Evolutionary conservation across 208 protist species (phyloP), one percentile per base, ranked within the genome.

Genomic region (Leishmania amazonensis): DNA sequence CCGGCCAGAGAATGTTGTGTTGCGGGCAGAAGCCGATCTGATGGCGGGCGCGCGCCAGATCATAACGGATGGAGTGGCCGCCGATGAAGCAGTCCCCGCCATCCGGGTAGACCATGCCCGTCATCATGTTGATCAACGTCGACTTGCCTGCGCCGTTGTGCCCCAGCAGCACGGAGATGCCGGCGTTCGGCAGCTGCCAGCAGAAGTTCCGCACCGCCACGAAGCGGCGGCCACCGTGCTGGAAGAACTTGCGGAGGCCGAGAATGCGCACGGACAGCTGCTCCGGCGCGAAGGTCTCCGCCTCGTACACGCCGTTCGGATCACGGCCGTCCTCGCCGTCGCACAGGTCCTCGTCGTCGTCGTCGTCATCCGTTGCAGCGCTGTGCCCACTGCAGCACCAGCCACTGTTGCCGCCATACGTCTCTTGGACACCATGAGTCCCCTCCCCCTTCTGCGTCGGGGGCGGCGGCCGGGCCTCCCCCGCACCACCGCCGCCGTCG

Each of bases 1-100:
- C 85, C 19, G 90, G 91, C 94, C 96, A 99, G 0, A 99, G 87
- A 83, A 99, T 95, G 91, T 99, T 98, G 86, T 98, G 96, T 91
- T 99, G 98, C n/a, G 98, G 97, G 88, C 98, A 99, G 38, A 97
- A 92, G 77, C 98, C 98, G 73, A 99, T 97, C 58, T 91, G 78
- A 53, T 94, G 87, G 38, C 94, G 85, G 78, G 95, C 91, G 51
- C 70, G 67, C 5, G 62, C 54, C 68, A 97, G 77, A 7, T 95
- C 68, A 9, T 74, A 38, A 35, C 68, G 79, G 31, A 99, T 85
- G 24, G 90, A 95, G 76, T 89, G 76, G 35, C 90, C 93, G 51
- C 87, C 83, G 58, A 96, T 79, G 67, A 85, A 83, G 78, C 90
- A 95, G 85, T 98, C 94, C 8, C 96, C 96, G 31, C 74, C 82